A percentile compares a stretch with the other conserved stretches of the same genome.
Evolutionary conservation across 768 basidiomycete genomes (phyloP).

Genomic region (Cyclocybe cylindracea): DNA sequence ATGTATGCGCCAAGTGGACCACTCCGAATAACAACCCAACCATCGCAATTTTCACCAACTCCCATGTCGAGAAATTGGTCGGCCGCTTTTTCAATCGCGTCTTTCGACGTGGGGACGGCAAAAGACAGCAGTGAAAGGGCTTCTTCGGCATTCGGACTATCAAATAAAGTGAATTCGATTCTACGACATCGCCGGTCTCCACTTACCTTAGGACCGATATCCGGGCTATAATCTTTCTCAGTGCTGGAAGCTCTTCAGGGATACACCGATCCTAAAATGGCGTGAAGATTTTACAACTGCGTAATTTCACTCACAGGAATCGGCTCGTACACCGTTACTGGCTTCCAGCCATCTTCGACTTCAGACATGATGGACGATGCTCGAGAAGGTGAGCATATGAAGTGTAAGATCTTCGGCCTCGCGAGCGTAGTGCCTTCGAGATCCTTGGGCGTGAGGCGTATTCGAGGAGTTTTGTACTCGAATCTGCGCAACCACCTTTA

Average conservation of each 20-base stretch:
- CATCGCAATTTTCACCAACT: slow-evolving; percentile 48
- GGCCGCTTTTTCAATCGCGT: slow-evolving; percentile 68
- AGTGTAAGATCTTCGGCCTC: slow-evolving; percentile 64
- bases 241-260: slow-evolving; percentile 74
- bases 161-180: not conserved
- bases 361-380: slow-evolving; percentile 69
- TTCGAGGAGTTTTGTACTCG: slow-evolving; percentile 72
- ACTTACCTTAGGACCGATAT: slow-evolving; percentile 71
- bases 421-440: slow-evolving; percentile 53
- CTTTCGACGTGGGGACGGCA: slow-evolving; percentile 45
- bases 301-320: slow-evolving; percentile 58
- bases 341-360: slow-evolving; percentile 61
- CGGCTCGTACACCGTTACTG: slow-evolving; percentile 79
- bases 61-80: slow-evolving; percentile 60
- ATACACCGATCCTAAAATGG: slow-evolving; percentile 66
- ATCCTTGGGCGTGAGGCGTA: slow-evolving; percentile 73
- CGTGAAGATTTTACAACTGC: not conserved
- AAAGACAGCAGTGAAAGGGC: slow-evolving; percentile 68
- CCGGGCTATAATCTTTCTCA: slow-evolving; percentile 56
- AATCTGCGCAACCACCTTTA: slow-evolving; percentile 49
- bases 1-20: slow-evolving; percentile 75
- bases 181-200: not conserved
- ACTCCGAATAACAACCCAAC: slow-evolving; percentile 74
- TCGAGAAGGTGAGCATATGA: slow-evolving; percentile 81
- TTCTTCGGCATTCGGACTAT: slow-evolving; percentile 86